Evolutionary conservation across 2,329 filamentous ascomycete species (phyloP), one percentile per base, ranked within the genome.

Genomic region (Sporothrix protearum): DNA sequence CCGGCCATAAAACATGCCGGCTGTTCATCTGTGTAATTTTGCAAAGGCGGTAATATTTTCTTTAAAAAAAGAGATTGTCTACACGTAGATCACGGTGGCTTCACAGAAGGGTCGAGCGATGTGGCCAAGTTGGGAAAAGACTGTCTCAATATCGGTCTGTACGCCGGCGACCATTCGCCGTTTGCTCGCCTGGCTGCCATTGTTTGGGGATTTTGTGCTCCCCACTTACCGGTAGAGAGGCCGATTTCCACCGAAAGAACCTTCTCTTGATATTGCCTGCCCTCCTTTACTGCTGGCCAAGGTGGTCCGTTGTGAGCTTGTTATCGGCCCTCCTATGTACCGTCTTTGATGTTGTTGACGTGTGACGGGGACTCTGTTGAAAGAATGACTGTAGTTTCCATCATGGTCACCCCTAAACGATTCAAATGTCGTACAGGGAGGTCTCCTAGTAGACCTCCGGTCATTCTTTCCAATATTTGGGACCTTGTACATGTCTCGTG

Each of bases 201-300:
- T 28, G 28, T 57, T 61, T 45, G 12, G 22, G 39, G n/a, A 49
- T 33, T 66, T 49, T 49, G 63, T 66, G 59, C 59, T 63, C n/a
- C 59, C n/a, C 25, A 39, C 25, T 47, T 14, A 33, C 39, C 33
- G 33, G 16, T 30, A 22, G 22, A 66, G 42, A 66, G 63, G 42
- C 42, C 63, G 16, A 66, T 47, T 12, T 3, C 14, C 8, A 53
- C 45, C 45, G 2, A 36, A 45, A 25, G 2, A 67, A 36, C 28
- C 1, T 51, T 33, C 10, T 67, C 64, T 67, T 25, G 28, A 67
- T 53, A 39, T 39, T 36, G 28, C 19, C 3, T 67, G 19, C 45
- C 28, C 28, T 66, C 45, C 45, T 51, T 36, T 36, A 7, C 16
- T 1, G 4, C 19, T 51, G 42, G 7, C 2, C 45, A 67, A 22